Conservation (phyloP, 139 green algal species). For the Chlamydomonas schloesseri region DNA sequence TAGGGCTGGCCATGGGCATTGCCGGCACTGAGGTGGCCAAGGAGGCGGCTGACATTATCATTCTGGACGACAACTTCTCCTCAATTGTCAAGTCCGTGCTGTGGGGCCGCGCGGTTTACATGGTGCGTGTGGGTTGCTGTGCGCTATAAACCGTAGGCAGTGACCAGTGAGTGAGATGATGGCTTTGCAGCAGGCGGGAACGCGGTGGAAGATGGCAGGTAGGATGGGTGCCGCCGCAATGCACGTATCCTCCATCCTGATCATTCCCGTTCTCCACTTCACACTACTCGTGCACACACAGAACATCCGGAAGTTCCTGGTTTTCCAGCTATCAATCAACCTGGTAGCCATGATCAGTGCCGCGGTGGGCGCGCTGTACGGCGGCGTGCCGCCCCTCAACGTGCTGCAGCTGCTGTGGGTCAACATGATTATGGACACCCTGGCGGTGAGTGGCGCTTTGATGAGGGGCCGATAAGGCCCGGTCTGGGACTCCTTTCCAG, state of each 20-base stretch:
- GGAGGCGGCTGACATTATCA: slow-evolving; percentile 97
- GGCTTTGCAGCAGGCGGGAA: no score
- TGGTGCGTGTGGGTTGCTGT: neutral
- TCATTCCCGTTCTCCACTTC: no score
- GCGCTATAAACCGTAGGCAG: no score
- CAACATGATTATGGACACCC: slow-evolving; percentile 99
- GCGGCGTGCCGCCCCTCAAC: slow-evolving; percentile 90
- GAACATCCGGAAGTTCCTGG: slow-evolving; percentile 38
- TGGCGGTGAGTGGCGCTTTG: no score
- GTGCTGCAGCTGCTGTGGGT: slow-evolving; percentile 97
- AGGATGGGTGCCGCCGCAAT: no score
- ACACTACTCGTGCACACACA: no score
- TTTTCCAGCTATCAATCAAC: slow-evolving; percentile 94
- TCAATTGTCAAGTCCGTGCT: slow-evolving; percentile 97
- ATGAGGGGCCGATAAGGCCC: no score
- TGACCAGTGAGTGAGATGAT: no score
- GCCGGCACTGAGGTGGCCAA: slow-evolving; percentile 96
- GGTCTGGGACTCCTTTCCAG: no score
- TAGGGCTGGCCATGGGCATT: slow-evolving; percentile 98
- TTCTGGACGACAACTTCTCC: slow-evolving; percentile 98
- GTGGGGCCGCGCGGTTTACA: slow-evolving; percentile 96
- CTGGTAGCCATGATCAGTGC: slow-evolving; percentile 93
- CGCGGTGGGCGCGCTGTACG: slow-evolving; percentile 88
- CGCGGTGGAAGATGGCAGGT: no score
- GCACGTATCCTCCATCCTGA: no score